These are phyloP conservation scores for Cyberlindnera mycetangii DNA, from an alignment of 805 yeast genomes.

Conservation along the genomic window DNA sequence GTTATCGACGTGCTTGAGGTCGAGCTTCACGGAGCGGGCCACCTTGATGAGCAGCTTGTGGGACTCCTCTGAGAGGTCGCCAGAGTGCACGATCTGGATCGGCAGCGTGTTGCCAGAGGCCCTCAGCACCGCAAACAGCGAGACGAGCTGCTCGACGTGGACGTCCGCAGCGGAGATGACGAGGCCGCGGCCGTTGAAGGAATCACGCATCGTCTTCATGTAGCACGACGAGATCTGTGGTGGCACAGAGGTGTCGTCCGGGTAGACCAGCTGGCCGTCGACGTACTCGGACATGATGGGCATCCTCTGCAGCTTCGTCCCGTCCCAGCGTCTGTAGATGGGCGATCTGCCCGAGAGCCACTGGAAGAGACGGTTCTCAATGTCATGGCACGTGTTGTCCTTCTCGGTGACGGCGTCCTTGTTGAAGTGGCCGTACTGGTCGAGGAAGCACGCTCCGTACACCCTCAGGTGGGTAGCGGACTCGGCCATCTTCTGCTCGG, in stretches of 20 bases:
- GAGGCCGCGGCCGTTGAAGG: constrained; percentile 35
- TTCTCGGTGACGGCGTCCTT: constrained; percentile 2
- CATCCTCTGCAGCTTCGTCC: constrained; percentile 19
- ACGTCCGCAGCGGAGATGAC: constrained; percentile 31
- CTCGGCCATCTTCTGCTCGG: constrained; percentile 27
- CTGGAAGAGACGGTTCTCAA: constrained; percentile 37
- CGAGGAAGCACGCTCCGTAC: constrained; percentile 28
- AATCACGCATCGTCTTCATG: constrained; percentile 24
- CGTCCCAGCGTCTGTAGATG: constrained; percentile 38
- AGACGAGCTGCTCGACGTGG: constrained; percentile 29
- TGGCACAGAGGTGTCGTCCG: constrained; percentile 15
- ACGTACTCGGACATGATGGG: constrained; percentile 20
- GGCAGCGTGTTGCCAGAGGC: constrained; percentile 36
- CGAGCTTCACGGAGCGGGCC: constrained; percentile 27
- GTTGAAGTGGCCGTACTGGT: constrained; percentile 17
- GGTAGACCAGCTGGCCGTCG: constrained; percentile 3
- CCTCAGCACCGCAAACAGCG: constrained; percentile 40
- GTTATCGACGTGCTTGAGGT: constrained; percentile 16
- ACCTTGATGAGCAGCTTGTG: constrained; percentile 33
- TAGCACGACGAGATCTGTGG: constrained; percentile 31
- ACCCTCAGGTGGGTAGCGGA: constrained; percentile 28
- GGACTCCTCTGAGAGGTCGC: constrained; percentile 31
- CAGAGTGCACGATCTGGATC: constrained; percentile 38
- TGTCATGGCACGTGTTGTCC: constrained; percentile 28
- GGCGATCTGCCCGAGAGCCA: constrained; percentile 39